phyloP scores from a whole-genome alignment of 495 filamentous ascomycete species.

The Letharia lupina region DNA sequence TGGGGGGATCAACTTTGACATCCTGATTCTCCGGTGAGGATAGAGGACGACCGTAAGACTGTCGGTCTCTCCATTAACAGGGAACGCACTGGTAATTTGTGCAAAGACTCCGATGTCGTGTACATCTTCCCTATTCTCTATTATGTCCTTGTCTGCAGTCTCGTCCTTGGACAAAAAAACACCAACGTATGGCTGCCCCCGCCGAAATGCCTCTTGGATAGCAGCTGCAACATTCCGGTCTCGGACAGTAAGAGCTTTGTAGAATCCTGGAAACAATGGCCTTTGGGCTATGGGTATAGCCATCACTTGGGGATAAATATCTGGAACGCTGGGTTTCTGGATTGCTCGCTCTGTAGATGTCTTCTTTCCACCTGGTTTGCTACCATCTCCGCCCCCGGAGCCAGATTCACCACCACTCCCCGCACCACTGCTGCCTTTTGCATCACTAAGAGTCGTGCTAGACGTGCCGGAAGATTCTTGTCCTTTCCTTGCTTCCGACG shows the following conservation, averaged over 20 bases:
- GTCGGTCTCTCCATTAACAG: conserved; percentile 66
- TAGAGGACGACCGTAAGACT: conserved; percentile 89
- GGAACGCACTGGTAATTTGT: conserved; percentile 92
- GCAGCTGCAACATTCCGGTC: conserved; percentile 82
- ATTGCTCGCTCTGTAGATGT: conserved; percentile 60
- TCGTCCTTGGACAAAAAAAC: conserved; percentile 97
- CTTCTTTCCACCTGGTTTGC: conserved; percentile 55
- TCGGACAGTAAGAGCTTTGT: conserved; percentile 94
- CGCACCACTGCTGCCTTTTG: conserved; percentile 31
- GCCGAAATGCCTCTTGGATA: conserved; percentile 92
- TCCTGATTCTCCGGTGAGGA: conserved; percentile 87
- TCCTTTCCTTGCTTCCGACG: conserved; percentile 36
- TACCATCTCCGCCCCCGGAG: conserved; percentile 43
- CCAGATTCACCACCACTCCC: conserved; percentile 42
- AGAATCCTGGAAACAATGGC: conserved; percentile 94
- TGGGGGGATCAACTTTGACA: conserved; percentile 70
- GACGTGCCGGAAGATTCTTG: conserved; percentile 19
- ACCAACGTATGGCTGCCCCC: conserved; percentile 96
- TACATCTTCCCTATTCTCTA: conserved; percentile 79
- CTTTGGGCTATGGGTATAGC: conserved; percentile 95
- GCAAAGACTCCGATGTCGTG: conserved; percentile 95
- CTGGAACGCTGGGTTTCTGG: conserved; percentile 80
- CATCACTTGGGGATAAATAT: conserved; percentile 97
- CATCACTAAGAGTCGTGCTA: conserved; percentile 20
- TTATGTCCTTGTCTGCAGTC: conserved; percentile 81